These are phyloP conservation scores for Diutina sp. DNA, from an alignment of 1,139 yeast species.

Conservation along the genomic window DNA sequence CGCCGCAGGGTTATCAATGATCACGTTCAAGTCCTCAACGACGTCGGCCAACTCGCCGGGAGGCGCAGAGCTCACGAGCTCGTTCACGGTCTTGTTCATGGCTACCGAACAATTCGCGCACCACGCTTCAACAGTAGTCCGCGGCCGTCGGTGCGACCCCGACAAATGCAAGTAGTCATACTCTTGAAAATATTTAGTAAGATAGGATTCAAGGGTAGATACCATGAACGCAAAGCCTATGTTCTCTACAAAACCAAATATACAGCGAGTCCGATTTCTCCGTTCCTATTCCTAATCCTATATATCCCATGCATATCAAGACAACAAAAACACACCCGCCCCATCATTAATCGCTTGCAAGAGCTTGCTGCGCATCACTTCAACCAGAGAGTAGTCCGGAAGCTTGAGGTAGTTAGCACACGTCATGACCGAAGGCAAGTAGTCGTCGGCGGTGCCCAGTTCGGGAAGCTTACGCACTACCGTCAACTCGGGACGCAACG, in stretches of 20 bases:
- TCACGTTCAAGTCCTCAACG: conserved; percentile 12
- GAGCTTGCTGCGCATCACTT: conserved; percentile 44
- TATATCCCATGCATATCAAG: conserved; percentile 17
- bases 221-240: too few species aligned
- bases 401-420: conserved; percentile 90
- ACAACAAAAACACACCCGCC: conserved; percentile 74
- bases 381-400: conserved; percentile 64
- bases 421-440: conserved; percentile 95
- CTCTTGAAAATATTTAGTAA: too few species aligned
- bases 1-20: conserved; percentile 11
- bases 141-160: too few species aligned
- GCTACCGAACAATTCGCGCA: not conserved
- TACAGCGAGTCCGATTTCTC: not conserved
- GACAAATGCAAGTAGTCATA: too few species aligned
- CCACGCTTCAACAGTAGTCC: not conserved
- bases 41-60: conserved; percentile 28
- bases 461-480: conserved; percentile 78
- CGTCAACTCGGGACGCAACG: conserved; percentile 71
- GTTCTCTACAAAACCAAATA: too few species aligned
- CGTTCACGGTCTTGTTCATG: conserved; percentile 4
- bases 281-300: not conserved
- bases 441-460: conserved; percentile 63
- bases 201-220: too few species aligned
- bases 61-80: conserved; percentile 24
- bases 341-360: conserved; percentile 76